Base-by-base conservation (phyloP, 345 rosid genomes). In the Theobroma cacao region DNA sequence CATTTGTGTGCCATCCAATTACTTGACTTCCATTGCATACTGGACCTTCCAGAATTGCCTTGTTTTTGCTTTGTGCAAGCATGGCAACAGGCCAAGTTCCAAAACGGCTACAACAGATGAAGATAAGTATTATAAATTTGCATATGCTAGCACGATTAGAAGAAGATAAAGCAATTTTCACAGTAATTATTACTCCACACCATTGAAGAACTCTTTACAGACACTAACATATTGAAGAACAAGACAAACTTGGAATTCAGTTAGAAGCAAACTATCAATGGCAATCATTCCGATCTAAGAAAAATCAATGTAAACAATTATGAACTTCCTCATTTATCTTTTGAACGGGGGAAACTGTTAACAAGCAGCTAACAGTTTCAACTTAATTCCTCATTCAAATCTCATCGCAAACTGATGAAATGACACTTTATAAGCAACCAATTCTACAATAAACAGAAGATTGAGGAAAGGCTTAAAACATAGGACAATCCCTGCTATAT, bases 31-130 rank as follows among this genome's bases (percentile, higher is more conserved):
- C 90, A 41, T 92, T 90, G 88, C 98, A 95, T 26, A 95, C 89
- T 0, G 97, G 96, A 77, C 98, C 99, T 82, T 95, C 97, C 78
- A 93, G 80, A 62, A 90, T 84, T 53, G 95, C 99, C 85, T 93
- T 95, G 88, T 88, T 93, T 84, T 91, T 92, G 87, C 95, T 89
- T 79, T 78, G 94, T 1, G 94, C 95, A 50, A 95, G 94, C 97
- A 95, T 92, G 17, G 94, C 97, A 65, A 95, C 97, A 60, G 99
- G 97, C 98, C 99, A 95, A 56, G 94, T 89, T 75, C 99, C 98
- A 84, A 95, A 95, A 50, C 91, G 91, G 43, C 99, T 93, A 69
- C 69, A 85, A 74, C 63, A 81, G 17, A 83, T 62, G 33, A 33
- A 68, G 7, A 30, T 36, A 7, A 26, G 40, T 13, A 65, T 84